Evolutionary conservation across 2,329 filamentous ascomycete genomes (phyloP), one percentile per base, ranked within the genome.

Genomic region (Davidsoniella eucalypti): DNA sequence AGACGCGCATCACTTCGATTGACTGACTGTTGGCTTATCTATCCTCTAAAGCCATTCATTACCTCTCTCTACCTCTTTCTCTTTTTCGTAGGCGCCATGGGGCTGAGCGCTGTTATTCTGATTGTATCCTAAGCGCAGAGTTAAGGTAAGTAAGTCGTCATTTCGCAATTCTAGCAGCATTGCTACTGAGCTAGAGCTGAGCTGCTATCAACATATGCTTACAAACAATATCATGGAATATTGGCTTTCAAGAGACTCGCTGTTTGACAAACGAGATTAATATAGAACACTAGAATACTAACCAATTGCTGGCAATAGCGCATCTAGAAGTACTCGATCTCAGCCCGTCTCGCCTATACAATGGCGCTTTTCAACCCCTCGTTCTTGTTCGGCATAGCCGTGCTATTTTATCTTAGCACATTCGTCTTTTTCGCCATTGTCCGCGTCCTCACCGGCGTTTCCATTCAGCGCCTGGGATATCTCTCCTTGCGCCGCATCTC

Each of bases 341-440:
- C 12, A 33, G 29, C 29, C 29, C 29, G 29, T 33, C 29, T 29
- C 44, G 12, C 41, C 38, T 44, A 25, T 29, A 38, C 6, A 45
- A 82, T 82, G 78, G 77, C 78, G 61, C 72, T 81, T 58, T 67
- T 81, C 58, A 78, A 75, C 60, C 82, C 82, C 58, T 85, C 90
- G 57, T 94, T 94, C 63, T 69, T 95, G 56, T 78, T 94, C 60
- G 90, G 90, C 63, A 72, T 94, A 58, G 60, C 88, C 62, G 79
- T 96, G 58, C 75, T 96, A 56, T 69, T 86, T 55, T 98, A 96
- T 68, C 76, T 98, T 42, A 83, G 80, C 55, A 87, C 90, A 55
- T 98, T 98, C 62, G 81, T 98, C 54, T 65, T 95, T 53, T 94
- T 98, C 64, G 92, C 92, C 60, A 76, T 96, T 58, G 68, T 98